Base-by-base conservation (phyloP, 805 yeast genomes). In the Priceomyces medius region DNA sequence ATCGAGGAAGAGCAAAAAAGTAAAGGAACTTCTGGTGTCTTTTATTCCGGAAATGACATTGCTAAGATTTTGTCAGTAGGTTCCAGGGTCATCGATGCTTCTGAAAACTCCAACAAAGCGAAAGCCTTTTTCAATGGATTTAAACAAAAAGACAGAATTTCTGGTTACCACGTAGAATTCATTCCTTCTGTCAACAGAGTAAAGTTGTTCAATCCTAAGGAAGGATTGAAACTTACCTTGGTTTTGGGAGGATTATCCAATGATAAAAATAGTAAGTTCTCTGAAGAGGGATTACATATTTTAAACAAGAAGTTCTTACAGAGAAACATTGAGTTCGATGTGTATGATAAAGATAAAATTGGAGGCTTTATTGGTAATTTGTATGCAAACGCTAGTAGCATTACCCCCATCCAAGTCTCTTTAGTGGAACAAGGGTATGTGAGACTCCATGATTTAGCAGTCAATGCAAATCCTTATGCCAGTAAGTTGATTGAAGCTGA, bases 351-450 rank as follows among this genome's bases (percentile, higher is more conserved):
- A 39, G 96, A 88, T 58, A 85, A 81, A 55, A 71, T 82, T 42
- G 96, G 96, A 43, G 87, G 85, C 0, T 88, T 88, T 55, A 79
- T 86, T 54, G 93, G 95, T 35, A 79, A 81, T 53, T 53, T 86
- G 38, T 84, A 66, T 55, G 54, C 79, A 8, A 76, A 74, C 10
- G 73, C 79, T 2, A 70, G 68, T 34, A 66, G 69, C 21, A 50
- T 58, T 23, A 45, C 48, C 16, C 89, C 88, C 17, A 71, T 80
- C 47, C 90, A 84, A 52, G 65, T 73, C 10, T 60, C 66, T 16
- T 68, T 88, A 40, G 66, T 85, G 43, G 70, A 71, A 21, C 74
- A 76, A 40, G 96, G 96, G 2, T 73, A 76, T 41, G 85, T 78
- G 18, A 71, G 76, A 48, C 62, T 79, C 9, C 91, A 87, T 53